Conservation (phyloP, 2,329 filamentous ascomycete species). For the Diaporthe citri region DNA sequence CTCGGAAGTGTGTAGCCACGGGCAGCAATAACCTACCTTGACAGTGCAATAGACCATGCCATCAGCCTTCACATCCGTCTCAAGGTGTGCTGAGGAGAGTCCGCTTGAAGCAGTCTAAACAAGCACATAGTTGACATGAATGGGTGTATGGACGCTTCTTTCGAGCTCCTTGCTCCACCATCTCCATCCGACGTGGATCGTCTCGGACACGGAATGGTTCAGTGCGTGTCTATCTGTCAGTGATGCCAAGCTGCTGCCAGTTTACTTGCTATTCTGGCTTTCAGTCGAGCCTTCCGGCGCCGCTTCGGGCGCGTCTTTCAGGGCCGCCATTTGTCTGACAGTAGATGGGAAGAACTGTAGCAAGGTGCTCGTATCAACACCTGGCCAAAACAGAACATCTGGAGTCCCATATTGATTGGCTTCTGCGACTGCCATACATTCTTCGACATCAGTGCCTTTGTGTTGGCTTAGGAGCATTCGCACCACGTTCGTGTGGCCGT, state of each 20-base stretch:
- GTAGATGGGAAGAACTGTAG: not conserved
- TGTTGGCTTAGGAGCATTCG: not conserved
- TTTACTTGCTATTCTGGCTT: not conserved
- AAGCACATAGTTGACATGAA: not conserved
- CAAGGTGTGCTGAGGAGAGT: not conserved
- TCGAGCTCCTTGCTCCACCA: not conserved
- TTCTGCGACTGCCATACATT: not conserved
- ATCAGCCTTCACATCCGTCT: too few species aligned
- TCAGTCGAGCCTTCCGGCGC: not conserved
- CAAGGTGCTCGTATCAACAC: not conserved
- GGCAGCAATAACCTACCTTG: not conserved
- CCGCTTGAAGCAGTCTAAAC: not conserved
- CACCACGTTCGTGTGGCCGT: not conserved
- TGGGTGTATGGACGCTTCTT: not conserved
- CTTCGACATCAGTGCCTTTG: not conserved
- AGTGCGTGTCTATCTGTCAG: not conserved
- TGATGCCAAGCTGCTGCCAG: not conserved
- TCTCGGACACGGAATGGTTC: not conserved
- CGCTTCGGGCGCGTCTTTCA: not conserved
- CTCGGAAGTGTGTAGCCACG: not conserved
- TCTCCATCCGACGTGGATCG: not conserved
- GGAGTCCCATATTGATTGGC: not conserved
- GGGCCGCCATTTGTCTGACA: not conserved
- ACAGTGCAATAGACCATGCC: too few species aligned
- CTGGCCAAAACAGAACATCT: not conserved